phyloP scores from a whole-genome alignment of 768 basidiomycete species.

The Myochromella boudieri region DNA sequence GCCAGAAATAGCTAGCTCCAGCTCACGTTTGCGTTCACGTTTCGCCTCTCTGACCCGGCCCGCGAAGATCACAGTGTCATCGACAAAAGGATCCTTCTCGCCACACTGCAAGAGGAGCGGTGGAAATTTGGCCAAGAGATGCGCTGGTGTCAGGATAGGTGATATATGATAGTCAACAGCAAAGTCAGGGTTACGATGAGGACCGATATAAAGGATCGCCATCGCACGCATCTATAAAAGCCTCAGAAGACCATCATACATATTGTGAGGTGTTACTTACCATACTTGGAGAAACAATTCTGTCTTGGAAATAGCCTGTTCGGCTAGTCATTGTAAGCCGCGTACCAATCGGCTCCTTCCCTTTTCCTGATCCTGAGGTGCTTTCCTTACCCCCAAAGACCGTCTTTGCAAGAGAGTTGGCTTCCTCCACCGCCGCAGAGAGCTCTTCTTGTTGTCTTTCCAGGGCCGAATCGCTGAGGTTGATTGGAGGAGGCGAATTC shows the following conservation, averaged over 20 bases:
- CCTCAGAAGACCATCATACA: constrained; percentile 7
- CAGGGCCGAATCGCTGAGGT: constrained; percentile 37
- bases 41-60: constrained; percentile 96
- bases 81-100: constrained; percentile 92
- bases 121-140: constrained; percentile 89
- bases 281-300: constrained; percentile 95
- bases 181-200: constrained; percentile 92
- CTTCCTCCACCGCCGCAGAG: constrained; percentile 50
- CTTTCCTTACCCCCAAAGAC: constrained; percentile 29
- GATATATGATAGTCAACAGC: constrained; percentile 94
- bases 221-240: constrained; percentile 94
- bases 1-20: constrained; percentile 60
- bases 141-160: constrained; percentile 84
- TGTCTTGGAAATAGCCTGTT: constrained; percentile 90
- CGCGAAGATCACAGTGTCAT: constrained; percentile 96
- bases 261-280: constrained; percentile 43
- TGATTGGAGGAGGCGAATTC: constrained; percentile 17
- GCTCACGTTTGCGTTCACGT: constrained; percentile 72
- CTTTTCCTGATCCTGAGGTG: constrained; percentile 27
- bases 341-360: constrained; percentile 73
- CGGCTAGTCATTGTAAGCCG: constrained; percentile 94
- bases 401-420: constrained; percentile 43
- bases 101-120: constrained; percentile 93
- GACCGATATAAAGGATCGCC: constrained; percentile 97
- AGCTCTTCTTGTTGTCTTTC: constrained; percentile 54